Percentiles rank a stretch among this genome's conserved stretches.
Evolutionary conservation across 768 basidiomycete species (phyloP).

Genomic region (Hygrophorus russula): DNA sequence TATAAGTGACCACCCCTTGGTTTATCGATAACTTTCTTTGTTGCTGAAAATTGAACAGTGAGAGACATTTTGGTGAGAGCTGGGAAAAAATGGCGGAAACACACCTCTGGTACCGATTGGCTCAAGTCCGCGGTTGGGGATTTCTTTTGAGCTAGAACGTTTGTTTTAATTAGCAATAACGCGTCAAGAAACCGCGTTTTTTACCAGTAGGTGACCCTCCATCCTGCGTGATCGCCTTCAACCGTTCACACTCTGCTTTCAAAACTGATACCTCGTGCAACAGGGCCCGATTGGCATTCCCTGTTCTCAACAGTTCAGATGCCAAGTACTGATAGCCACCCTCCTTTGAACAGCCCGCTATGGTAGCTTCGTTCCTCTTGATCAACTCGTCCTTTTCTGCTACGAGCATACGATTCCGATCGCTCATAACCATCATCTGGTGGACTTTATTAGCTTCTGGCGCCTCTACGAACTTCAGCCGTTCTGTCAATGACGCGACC

Average conservation of each 20-base stretch:
- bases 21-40: no score
- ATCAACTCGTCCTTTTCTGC: no score
- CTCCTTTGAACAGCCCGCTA: conserved; percentile 4
- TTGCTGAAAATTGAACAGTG: no score
- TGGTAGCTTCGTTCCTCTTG: neutral
- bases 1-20: no score
- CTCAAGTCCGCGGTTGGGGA: no score
- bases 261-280: conserved; percentile 13
- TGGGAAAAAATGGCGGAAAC: neutral
- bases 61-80: neutral
- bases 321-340: conserved; percentile 12
- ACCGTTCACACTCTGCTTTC: neutral
- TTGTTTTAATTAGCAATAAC: neutral
- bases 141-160: neutral
- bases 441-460: conserved; percentile 13
- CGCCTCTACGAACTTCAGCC: conserved; percentile 8
- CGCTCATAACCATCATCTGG: conserved; percentile 5
- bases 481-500: conserved; percentile 13
- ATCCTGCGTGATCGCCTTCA: neutral
- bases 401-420: no score
- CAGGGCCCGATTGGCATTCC: conserved; percentile 9
- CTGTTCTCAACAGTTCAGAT: conserved; percentile 10
- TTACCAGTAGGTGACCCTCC: neutral
- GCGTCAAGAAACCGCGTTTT: neutral
- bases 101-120: neutral